Evolutionary conservation across 2,329 filamentous ascomycete genomes (phyloP).

Genomic region (Neophaeococcomyces aloes): DNA sequence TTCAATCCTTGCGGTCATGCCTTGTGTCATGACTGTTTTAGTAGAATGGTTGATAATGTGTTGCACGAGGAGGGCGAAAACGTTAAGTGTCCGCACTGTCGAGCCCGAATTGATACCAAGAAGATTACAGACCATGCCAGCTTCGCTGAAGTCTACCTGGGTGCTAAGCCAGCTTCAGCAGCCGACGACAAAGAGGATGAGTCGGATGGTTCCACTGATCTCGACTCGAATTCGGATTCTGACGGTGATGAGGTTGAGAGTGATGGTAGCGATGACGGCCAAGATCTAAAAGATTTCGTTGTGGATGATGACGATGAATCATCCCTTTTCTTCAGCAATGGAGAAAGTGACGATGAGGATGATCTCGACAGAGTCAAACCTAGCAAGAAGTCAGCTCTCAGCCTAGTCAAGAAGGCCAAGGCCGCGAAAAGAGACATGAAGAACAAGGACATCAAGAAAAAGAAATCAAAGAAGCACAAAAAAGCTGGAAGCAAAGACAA

Average conservation of each 20-base stretch:
- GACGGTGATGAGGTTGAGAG: conserved; percentile 22
- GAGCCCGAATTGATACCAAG: conserved; percentile 53
- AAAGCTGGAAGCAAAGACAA: conserved; percentile 30
- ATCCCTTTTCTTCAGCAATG: conserved; percentile 29
- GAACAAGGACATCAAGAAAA: conserved; percentile 16
- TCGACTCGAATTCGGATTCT: conserved; percentile 24
- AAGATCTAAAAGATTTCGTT: conserved; percentile 43
- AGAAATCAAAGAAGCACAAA: conserved; percentile 2
- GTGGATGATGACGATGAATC: conserved; percentile 38
- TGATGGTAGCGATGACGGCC: conserved; percentile 27
- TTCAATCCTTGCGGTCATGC: conserved; percentile 77
- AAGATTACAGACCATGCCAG: conserved; percentile 63
- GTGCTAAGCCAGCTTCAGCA: background rate
- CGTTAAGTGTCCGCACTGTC: conserved; percentile 66
- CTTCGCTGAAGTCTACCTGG: conserved; percentile 61
- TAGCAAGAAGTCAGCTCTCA: conserved; percentile 9
- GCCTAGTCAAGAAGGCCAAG: conserved; percentile 8
- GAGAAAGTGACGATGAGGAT: conserved; percentile 32
- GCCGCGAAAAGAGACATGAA: conserved; percentile 18
- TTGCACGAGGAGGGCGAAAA: conserved; percentile 50
- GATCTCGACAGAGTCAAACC: conserved; percentile 25
- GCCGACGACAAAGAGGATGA: conserved; percentile 33
- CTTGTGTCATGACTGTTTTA: conserved; percentile 66
- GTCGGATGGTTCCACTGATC: conserved; percentile 25
- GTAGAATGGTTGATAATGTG: conserved; percentile 54